phyloP scores from a whole-genome alignment of 2,329 filamentous ascomycete species.

The Coleophoma eucalyptorum region DNA sequence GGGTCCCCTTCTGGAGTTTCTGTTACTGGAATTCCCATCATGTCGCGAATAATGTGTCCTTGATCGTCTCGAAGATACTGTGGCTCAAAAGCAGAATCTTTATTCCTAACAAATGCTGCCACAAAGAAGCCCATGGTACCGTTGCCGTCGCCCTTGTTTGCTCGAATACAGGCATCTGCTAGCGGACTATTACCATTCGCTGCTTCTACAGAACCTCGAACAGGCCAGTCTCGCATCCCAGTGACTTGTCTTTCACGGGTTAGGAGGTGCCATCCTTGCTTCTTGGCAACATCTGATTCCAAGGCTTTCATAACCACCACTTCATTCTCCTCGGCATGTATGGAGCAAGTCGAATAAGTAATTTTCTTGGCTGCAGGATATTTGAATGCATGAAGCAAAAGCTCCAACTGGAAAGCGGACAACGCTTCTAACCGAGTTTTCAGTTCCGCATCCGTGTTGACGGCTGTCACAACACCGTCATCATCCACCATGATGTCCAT shows the following conservation, averaged over 20 bases:
- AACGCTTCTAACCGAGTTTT: slow-evolving; percentile 67
- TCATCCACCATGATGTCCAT: slow-evolving; percentile 44
- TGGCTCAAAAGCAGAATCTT: slow-evolving; percentile 5
- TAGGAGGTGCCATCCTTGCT: slow-evolving; percentile 75
- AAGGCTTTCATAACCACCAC: slow-evolving; percentile 73
- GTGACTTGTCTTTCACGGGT: slow-evolving; percentile 67
- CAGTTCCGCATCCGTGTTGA: slow-evolving; percentile 52
- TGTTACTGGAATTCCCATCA: slow-evolving; percentile 32
- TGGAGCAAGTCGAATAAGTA: slow-evolving; percentile 91
- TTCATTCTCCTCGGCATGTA: slow-evolving; percentile 88
- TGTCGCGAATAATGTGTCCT: slow-evolving; percentile 45
- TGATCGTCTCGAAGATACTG: slow-evolving; percentile 41
- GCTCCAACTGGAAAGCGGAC: slow-evolving; percentile 74
- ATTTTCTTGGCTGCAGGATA: slow-evolving; percentile 75
- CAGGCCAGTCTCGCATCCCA: slow-evolving; percentile 73
- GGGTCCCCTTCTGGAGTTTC: slow-evolving; percentile 14
- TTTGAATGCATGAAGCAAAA: slow-evolving; percentile 78
- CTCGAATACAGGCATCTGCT: slow-evolving; percentile 75
- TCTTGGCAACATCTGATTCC: slow-evolving; percentile 58
- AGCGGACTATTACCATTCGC: slow-evolving; percentile 46
- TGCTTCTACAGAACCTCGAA: slow-evolving; percentile 50
- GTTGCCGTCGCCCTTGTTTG: slow-evolving; percentile 74
- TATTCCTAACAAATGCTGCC: slow-evolving; percentile 68
- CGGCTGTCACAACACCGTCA: slow-evolving; percentile 47
- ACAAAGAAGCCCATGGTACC: slow-evolving; percentile 97